Evolutionary conservation across 2,329 filamentous ascomycete genomes (phyloP).

Genomic region (Ophiostoma ulmi): DNA sequence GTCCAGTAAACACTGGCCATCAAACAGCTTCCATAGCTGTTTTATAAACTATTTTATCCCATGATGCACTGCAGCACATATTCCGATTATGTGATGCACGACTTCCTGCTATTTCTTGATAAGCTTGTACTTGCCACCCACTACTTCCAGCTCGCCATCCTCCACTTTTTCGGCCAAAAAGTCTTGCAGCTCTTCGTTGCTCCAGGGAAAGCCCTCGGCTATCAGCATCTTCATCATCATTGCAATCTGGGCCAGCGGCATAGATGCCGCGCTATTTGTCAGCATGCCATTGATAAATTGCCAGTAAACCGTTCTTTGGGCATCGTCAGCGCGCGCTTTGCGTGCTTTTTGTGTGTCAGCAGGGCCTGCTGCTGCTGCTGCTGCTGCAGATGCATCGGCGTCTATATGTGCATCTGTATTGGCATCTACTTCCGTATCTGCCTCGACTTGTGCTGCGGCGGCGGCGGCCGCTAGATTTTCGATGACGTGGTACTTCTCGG

Average conservation of each 20-base stretch:
- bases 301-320: slow-evolving; percentile 66
- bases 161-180: slow-evolving; percentile 75
- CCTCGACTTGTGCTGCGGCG: slow-evolving; percentile 32
- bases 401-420: slow-evolving; percentile 27
- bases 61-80: neutral
- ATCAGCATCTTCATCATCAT: slow-evolving; percentile 97
- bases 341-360: slow-evolving; percentile 30
- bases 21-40: neutral
- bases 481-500: slow-evolving; percentile 60
- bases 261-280: slow-evolving; percentile 76
- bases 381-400: slow-evolving; percentile 29
- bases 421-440: slow-evolving; percentile 21
- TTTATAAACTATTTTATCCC: neutral
- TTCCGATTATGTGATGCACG: neutral
- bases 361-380: slow-evolving; percentile 31
- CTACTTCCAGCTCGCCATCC: slow-evolving; percentile 63
- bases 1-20: neutral
- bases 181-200: slow-evolving; percentile 78
- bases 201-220: slow-evolving; percentile 81
- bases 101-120: slow-evolving; percentile 45
- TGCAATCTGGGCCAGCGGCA: slow-evolving; percentile 74
- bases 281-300: slow-evolving; percentile 93
- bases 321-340: slow-evolving; percentile 48
- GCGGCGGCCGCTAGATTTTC: slow-evolving; percentile 44
- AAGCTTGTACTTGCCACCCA: slow-evolving; percentile 65